These are phyloP conservation scores for Lipomyces sp. DNA, from an alignment of 805 yeast species.

Conservation along the genomic window DNA sequence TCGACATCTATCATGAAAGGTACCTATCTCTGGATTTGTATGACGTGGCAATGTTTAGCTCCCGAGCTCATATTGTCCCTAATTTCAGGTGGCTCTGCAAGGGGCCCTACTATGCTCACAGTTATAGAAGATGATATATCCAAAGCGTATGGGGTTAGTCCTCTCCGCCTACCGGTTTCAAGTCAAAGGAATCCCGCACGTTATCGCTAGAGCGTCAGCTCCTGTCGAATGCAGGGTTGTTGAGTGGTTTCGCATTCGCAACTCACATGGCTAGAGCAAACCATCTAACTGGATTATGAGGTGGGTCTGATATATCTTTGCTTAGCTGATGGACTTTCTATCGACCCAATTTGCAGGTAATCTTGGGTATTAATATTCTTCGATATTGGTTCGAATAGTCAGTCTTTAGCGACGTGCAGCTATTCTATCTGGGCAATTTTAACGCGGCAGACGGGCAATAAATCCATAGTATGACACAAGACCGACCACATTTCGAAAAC, in stretches of 20 bases:
- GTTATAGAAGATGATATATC: neutral
- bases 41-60: neutral
- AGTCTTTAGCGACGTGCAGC: neutral
- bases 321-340: too few relatives aligned
- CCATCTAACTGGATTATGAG: too few relatives aligned
- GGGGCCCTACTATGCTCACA: neutral
- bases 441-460: neutral
- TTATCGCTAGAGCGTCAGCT: too few relatives aligned
- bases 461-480: neutral
- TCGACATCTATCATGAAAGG: neutral
- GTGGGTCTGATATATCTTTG: too few relatives aligned
- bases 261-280: too few relatives aligned
- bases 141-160: too few relatives aligned
- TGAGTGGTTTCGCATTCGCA: too few relatives aligned
- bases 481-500: neutral
- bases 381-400: neutral
- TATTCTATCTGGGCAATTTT: neutral
- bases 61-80: neutral
- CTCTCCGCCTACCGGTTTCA: too few relatives aligned
- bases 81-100: neutral
- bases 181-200: too few relatives aligned
- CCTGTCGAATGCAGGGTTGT: too few relatives aligned
- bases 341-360: too few relatives aligned
- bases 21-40: constrained; percentile 1
- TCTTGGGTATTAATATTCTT: neutral